Evolutionary conservation across 768 basidiomycete species (phyloP).

Genomic region (Phaeotremella skinneri): DNA sequence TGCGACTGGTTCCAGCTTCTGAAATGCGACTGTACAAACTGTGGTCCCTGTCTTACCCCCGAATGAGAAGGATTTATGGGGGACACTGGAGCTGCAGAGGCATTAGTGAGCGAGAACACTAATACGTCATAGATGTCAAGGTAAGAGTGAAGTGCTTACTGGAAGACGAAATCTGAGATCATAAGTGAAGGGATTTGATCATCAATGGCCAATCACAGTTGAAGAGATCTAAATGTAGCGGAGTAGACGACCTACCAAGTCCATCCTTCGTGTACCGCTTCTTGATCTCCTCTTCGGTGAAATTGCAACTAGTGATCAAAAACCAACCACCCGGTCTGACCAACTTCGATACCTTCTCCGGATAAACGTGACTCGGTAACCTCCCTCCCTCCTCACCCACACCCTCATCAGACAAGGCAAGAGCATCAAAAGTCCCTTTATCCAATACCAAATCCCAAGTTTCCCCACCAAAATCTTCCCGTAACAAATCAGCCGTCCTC

Average conservation of each 20-base stretch:
- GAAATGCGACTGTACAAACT: slow-evolving; percentile 50
- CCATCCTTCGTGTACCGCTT: slow-evolving; percentile 40
- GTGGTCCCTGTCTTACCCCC: slow-evolving; percentile 50
- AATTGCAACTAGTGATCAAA: slow-evolving; percentile 55
- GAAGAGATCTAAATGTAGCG: not conserved
- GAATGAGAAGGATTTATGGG: slow-evolving; percentile 51
- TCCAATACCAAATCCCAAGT: slow-evolving; percentile 53
- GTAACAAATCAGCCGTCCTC: slow-evolving; percentile 44
- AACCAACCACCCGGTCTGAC: slow-evolving; percentile 51
- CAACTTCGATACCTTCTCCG: slow-evolving; percentile 45
- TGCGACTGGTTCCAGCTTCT: slow-evolving; percentile 21
- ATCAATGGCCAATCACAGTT: not conserved
- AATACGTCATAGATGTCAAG: too few relatives aligned
- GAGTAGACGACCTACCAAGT: slow-evolving; percentile 32
- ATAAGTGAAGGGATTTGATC: not conserved
- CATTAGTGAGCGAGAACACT: too few relatives aligned
- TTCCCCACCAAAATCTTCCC: slow-evolving; percentile 34
- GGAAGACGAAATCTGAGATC: slow-evolving; percentile 19
- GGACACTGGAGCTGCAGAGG: slow-evolving; percentile 48
- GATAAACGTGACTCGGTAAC: slow-evolving; percentile 51
- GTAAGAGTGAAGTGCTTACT: slow-evolving; percentile 10
- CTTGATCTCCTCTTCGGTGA: slow-evolving; percentile 53
- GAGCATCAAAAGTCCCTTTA: slow-evolving; percentile 56
- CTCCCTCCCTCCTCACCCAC: slow-evolving; percentile 35
- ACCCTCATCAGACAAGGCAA: slow-evolving; percentile 47